These are phyloP conservation scores for Lasiodiplodia gonubiensis DNA, from an alignment of 2,329 filamentous ascomycete species.

Conservation along the genomic window DNA sequence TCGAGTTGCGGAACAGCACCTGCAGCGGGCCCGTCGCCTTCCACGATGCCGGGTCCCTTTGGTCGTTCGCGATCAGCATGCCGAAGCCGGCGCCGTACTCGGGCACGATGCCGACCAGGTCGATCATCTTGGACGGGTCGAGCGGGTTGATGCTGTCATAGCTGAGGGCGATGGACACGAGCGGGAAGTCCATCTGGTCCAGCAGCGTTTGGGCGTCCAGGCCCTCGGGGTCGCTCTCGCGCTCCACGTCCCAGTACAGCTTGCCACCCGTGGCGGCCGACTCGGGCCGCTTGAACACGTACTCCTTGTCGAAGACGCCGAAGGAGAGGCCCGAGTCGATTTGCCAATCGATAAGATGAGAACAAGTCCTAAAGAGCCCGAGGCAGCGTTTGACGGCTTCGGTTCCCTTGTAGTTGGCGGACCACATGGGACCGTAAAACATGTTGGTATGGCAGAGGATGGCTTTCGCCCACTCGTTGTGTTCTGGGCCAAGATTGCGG, in stretches of 20 bases:
- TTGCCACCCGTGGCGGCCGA: constrained; percentile 37
- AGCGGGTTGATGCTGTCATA: constrained; percentile 42
- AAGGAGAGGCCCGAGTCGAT: constrained; percentile 44
- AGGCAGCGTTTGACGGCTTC: constrained; percentile 31
- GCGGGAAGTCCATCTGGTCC: constrained; percentile 48
- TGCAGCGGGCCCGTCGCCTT: constrained; percentile 37
- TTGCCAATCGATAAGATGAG: constrained; percentile 43
- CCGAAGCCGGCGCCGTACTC: constrained; percentile 37
- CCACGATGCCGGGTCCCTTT: constrained; percentile 38
- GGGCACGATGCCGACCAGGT: constrained; percentile 31
- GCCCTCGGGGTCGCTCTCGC: constrained; percentile 27
- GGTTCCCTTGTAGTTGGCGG: constrained; percentile 31
- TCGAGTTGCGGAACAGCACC: constrained; percentile 46
- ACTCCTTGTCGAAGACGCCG: constrained; percentile 49
- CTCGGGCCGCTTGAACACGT: constrained; percentile 43
- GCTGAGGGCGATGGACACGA: constrained; percentile 45
- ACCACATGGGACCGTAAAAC: constrained; percentile 40
- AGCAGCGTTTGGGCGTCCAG: constrained; percentile 30
- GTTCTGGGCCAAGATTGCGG: constrained; percentile 37
- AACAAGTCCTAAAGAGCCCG: constrained; percentile 11
- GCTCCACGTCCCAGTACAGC: constrained; percentile 40
- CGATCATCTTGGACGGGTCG: constrained; percentile 30
- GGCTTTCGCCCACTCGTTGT: constrained; percentile 39
- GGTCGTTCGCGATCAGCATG: constrained; percentile 34
- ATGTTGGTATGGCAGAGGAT: constrained; percentile 42